phyloP scores from a whole-genome alignment of 1,284 basidiomycete genomes.

The Ganoderma lingzhi region DNA sequence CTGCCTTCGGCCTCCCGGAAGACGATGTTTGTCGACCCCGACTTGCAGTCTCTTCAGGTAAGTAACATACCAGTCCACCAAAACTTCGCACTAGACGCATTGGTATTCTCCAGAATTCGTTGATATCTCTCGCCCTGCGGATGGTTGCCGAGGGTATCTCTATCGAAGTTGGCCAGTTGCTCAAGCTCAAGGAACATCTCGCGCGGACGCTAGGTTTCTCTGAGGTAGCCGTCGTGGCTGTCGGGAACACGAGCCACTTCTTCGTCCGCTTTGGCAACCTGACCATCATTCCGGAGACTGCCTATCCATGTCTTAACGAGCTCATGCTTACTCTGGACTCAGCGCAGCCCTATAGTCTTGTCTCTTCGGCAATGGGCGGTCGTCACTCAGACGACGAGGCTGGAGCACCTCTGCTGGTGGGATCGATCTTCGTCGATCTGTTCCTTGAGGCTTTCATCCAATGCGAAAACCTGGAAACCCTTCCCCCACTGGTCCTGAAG shows the following conservation, averaged over 20 bases:
- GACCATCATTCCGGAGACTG: conserved; percentile 48
- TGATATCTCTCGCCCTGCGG: conserved; percentile 64
- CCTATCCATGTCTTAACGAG: conserved; percentile 65
- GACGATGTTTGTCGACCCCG: conserved; percentile 48
- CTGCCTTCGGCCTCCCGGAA: conserved; percentile 42
- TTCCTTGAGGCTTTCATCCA: conserved; percentile 57
- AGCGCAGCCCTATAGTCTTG: conserved; percentile 53
- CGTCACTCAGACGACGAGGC: conserved; percentile 52
- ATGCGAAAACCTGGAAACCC: conserved; percentile 48
- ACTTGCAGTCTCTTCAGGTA: conserved; percentile 57
- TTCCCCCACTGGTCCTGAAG: conserved; percentile 64
- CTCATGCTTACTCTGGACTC: conserved; percentile 67
- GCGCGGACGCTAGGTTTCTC: conserved; percentile 62
- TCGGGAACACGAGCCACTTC: conserved; percentile 56
- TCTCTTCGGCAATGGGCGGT: conserved; percentile 59
- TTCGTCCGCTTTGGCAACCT: conserved; percentile 61
- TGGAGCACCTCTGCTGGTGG: conserved; percentile 56
- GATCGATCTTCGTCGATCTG: conserved; percentile 69
- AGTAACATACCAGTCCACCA: conserved; percentile 25
- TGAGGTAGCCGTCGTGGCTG: conserved; percentile 54
- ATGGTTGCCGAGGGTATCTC: conserved; percentile 70
- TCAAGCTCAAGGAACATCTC: conserved; percentile 71
- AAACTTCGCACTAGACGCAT: not conserved
- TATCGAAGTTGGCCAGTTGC: conserved; percentile 57
- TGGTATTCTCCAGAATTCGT: conserved; percentile 51